Conservation (phyloP, 2,329 filamentous ascomycete species). For the Penicillium sp. region DNA sequence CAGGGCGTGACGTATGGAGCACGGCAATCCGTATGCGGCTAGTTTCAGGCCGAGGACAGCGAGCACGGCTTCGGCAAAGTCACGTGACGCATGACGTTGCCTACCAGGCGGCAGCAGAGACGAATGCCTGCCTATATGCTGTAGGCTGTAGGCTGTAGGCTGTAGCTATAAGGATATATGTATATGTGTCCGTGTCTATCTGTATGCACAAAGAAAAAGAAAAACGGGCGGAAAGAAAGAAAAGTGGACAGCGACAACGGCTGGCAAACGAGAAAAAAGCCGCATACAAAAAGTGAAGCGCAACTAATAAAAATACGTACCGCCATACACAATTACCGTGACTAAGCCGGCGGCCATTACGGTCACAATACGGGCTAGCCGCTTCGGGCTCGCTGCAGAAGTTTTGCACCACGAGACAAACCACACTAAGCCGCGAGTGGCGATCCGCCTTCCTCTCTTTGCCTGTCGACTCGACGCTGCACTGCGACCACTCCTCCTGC, state of each 20-base stretch:
- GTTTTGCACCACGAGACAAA: neutral
- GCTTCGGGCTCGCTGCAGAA: constrained; percentile 1
- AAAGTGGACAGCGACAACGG: neutral
- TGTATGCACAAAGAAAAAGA: neutral
- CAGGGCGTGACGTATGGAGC: neutral
- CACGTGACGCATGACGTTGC: neutral
- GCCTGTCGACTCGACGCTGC: neutral
- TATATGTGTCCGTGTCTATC: too few relatives aligned
- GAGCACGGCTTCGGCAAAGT: neutral
- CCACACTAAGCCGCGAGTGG: neutral
- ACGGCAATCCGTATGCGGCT: neutral
- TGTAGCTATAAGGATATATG: too few relatives aligned
- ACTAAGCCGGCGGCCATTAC: neutral
- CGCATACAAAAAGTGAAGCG: constrained; percentile 6
- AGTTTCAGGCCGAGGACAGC: neutral
- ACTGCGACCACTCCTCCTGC: neutral
- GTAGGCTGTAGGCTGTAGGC: too few relatives aligned
- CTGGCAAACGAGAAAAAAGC: constrained; percentile 10
- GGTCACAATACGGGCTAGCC: neutral
- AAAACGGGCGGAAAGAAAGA: neutral
- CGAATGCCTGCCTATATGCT: too few relatives aligned
- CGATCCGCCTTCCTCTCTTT: constrained; percentile 1
- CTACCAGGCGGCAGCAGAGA: too few relatives aligned
- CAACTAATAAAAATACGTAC: too few relatives aligned
- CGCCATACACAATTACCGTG: neutral